Evolutionary conservation across 768 basidiomycete genomes (phyloP).

Genomic region (Trichaptum fuscoviolaceum): DNA sequence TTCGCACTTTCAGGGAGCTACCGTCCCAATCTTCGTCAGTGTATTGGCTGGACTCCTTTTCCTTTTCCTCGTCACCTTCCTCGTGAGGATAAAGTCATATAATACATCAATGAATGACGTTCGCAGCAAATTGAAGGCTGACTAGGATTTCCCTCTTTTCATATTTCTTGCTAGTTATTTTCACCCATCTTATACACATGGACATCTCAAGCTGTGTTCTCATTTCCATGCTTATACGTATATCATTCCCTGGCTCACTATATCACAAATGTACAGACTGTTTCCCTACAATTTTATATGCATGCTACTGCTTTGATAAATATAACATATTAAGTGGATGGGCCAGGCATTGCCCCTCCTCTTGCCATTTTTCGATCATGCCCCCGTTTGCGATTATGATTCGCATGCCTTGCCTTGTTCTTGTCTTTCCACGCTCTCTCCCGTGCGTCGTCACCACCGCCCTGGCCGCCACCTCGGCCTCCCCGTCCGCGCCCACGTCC

Average conservation of each 20-base stretch:
- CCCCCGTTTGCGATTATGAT: slow-evolving; percentile 74
- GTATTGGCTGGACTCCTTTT: neutral
- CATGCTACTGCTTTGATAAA: neutral
- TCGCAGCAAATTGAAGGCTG: too few relatives aligned
- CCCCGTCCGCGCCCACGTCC: slow-evolving; percentile 29
- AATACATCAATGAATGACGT: neutral
- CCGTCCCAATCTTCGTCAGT: neutral
- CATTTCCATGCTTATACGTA: too few relatives aligned
- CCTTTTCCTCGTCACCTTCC: neutral
- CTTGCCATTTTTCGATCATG: slow-evolving; percentile 87
- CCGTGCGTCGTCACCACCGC: slow-evolving; percentile 35
- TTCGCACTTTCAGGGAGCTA: neutral
- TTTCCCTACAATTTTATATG: neutral
- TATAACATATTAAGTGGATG: neutral
- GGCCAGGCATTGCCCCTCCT: slow-evolving; percentile 37
- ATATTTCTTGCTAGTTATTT: too few relatives aligned
- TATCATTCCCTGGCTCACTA: too few relatives aligned
- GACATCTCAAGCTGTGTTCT: too few relatives aligned
- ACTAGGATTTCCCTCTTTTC: too few relatives aligned
- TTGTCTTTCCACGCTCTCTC: slow-evolving; percentile 73
- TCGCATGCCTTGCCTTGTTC: slow-evolving; percentile 66
- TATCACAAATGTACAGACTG: too few relatives aligned
- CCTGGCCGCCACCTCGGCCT: slow-evolving; percentile 32
- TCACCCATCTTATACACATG: too few relatives aligned
- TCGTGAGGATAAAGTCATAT: neutral